Percentiles rank a stretch among this genome's conserved stretches.
phyloP scores from a whole-genome alignment of 1,139 yeast genomes.

The Nakaseomyces bracarensis region DNA sequence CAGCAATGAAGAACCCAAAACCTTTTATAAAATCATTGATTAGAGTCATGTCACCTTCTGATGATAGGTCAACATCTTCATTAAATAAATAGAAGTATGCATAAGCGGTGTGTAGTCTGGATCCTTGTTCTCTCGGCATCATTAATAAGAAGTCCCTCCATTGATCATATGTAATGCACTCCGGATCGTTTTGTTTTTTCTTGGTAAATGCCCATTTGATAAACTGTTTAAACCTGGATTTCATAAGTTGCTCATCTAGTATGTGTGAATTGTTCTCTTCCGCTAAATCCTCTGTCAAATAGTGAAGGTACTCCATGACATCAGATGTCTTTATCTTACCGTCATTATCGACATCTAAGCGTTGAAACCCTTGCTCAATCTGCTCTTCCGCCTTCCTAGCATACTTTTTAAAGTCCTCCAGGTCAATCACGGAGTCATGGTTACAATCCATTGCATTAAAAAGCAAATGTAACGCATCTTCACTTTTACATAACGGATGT shows the following conservation, averaged over 20 bases:
- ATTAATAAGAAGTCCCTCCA: conserved; percentile 75
- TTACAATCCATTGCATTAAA: conserved; percentile 52
- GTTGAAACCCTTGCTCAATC: conserved; percentile 59
- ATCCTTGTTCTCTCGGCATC: conserved; percentile 67
- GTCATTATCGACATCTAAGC: conserved; percentile 66
- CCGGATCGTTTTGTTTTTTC: conserved; percentile 40
- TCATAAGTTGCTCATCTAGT: conserved; percentile 7
- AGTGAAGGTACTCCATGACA: conserved; percentile 52
- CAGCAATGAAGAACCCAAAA: conserved; percentile 84
- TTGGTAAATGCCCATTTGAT: conserved; percentile 43
- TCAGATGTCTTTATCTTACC: conserved; percentile 64
- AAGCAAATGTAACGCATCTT: conserved; percentile 48
- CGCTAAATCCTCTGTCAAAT: conserved; percentile 17
- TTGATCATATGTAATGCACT: conserved; percentile 73
- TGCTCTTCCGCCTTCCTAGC: conserved; percentile 59
- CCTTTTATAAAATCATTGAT: conserved; percentile 75
- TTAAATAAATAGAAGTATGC: conserved; percentile 48
- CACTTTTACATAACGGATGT: conserved; percentile 62
- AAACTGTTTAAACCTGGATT: conserved; percentile 17
- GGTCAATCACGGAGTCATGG: conserved; percentile 49
- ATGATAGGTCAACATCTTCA: conserved; percentile 66
- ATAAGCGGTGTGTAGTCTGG: conserved; percentile 73
- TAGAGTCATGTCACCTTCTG: conserved; percentile 88
- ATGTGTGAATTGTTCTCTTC: not conserved
- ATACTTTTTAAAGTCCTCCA: conserved; percentile 53